Evolutionary conservation across 768 basidiomycete species (phyloP), one percentile per base, ranked within the genome.

Genomic region (Suillus bovinus): DNA sequence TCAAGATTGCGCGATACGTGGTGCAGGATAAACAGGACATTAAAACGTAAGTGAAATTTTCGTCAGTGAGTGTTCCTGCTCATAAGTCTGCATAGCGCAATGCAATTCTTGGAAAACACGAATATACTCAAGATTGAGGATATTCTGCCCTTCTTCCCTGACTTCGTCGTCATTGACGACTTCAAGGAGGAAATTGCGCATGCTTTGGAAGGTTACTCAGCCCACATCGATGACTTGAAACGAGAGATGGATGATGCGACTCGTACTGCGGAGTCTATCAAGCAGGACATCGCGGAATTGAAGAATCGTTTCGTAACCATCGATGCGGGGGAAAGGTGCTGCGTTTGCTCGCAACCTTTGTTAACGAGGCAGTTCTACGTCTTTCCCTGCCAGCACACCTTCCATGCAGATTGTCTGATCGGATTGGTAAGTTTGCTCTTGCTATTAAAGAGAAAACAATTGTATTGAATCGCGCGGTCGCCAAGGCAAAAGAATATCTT

Each of bases 171-270:
- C 63, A 98, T 99, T 67, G 97, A 99, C 72, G 97, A 99, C 72
- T 99, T 99, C 84, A 99, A 99, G 74, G 93, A 96, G 68, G 96
- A 99, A 77, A 99, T 99, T 66, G 96, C 96, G 56, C 89, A 89
- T 63, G 97, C 97, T 0, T 78, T 99, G 66, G 96, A 99, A 72
- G 91, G 91, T 2, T 99, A 98, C 72, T 93, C 93, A 46, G 84
- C 88, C 20, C 92, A 94, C 68, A 99, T 99, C 52, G 94, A 96
- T 59, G 79, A 80, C 36, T 82, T 99, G 63, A 96, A 95, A 75
- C 84, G 77, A 57, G 97, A 98, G 69, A 99, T 99, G 97, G 91
- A 96, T 72, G 94, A 97, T 50, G 93, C 96, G 22, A 98, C 95
- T 6, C 83, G 82, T 58, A 93, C 88, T 44, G 94, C 97, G 2